Evolutionary conservation across 2,329 filamentous ascomycete species (phyloP).

Genomic region (Penicillium sp.): DNA sequence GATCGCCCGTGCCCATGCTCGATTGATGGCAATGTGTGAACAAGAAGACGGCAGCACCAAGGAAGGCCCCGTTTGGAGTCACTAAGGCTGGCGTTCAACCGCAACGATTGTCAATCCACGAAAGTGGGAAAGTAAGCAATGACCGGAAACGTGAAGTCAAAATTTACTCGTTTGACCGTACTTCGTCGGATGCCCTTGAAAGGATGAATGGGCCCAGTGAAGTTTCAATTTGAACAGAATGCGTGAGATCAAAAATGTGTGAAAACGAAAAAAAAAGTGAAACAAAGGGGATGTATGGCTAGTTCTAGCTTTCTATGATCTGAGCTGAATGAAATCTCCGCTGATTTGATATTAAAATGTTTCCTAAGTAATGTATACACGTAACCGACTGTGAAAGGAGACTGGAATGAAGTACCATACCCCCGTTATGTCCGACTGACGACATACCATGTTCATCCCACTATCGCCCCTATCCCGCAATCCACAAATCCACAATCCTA

Average conservation of each 20-base stretch:
- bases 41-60: not conserved
- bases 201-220: not conserved
- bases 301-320: not conserved
- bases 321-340: slow-evolving; percentile 1
- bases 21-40: not conserved
- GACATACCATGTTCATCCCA: slow-evolving; percentile 13
- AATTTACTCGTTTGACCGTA: not conserved
- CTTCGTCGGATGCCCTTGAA: not conserved
- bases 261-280: not conserved
- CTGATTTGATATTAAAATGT: not conserved
- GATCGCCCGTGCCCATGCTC: not conserved
- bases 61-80: not conserved
- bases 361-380: not conserved
- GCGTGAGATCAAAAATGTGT: slow-evolving; percentile 1
- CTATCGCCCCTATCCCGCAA: slow-evolving; percentile 9
- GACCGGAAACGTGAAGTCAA: not conserved
- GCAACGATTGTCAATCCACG: not conserved
- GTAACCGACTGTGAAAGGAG: no score
- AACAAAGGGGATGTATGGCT: not conserved
- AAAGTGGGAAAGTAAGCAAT: not conserved
- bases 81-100: not conserved
- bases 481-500: slow-evolving; percentile 5
- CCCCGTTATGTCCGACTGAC: slow-evolving; percentile 9
- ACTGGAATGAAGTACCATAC: not conserved
- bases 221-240: not conserved